Conservation (phyloP, 768 basidiomycete genomes). For the Rhodocollybia butyracea region DNA sequence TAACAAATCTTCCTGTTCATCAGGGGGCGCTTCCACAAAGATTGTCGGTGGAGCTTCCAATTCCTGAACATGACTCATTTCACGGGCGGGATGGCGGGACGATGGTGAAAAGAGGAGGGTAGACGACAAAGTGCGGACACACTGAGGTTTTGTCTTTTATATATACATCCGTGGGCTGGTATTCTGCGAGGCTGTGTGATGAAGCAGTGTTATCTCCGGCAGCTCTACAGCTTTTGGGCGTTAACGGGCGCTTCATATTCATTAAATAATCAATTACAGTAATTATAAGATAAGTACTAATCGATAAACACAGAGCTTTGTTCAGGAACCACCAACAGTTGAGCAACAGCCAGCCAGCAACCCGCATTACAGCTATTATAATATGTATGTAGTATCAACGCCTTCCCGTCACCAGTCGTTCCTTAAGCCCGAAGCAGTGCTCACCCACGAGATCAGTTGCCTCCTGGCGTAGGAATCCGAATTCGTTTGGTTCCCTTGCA, state of each 20-base stretch:
- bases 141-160: not conserved
- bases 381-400: too few species aligned
- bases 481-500: constrained; percentile 1
- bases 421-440: too few species aligned
- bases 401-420: too few species aligned
- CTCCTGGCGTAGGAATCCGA: not conserved
- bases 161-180: not conserved
- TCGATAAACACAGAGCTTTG: too few species aligned
- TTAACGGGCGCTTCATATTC: too few species aligned
- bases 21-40: constrained; percentile 1
- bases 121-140: not conserved
- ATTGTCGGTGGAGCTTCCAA: constrained; percentile 8
- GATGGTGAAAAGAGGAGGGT: not conserved
- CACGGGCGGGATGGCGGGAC: not conserved
- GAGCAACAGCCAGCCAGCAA: too few species aligned
- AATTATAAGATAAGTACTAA: too few species aligned
- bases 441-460: too few species aligned
- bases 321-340: too few species aligned
- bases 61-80: constrained; percentile 5
- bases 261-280: too few species aligned
- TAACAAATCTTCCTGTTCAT: constrained; percentile 7
- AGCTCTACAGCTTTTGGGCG: not conserved
- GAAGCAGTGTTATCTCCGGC: not conserved
- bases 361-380: too few species aligned
- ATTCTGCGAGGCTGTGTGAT: not conserved